These are phyloP conservation scores for Moesziomyces parantarcticus DNA, from an alignment of 1,284 basidiomycete species.

Conservation along the genomic window DNA sequence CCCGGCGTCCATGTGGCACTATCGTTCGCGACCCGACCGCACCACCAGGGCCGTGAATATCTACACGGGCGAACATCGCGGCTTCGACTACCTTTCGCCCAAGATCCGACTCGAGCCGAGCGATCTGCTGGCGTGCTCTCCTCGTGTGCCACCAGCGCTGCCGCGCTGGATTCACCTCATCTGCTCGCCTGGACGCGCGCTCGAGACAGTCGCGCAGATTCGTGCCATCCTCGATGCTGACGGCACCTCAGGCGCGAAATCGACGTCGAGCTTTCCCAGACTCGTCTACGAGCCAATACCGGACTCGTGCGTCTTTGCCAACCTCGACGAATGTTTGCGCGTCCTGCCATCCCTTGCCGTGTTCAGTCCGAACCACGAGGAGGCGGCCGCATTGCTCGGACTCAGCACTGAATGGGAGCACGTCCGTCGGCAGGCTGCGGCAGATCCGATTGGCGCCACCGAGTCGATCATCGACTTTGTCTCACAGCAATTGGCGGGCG, in stretches of 20 bases:
- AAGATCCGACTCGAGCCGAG: slow-evolving; percentile 77
- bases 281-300: slow-evolving; percentile 88
- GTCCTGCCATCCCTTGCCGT: slow-evolving; percentile 76
- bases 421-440: background rate
- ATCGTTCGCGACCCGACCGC: slow-evolving; percentile 74
- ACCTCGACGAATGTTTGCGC: slow-evolving; percentile 76
- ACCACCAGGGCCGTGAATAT: slow-evolving; percentile 81
- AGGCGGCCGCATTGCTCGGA: slow-evolving; percentile 68
- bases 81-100: slow-evolving; percentile 84
- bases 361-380: slow-evolving; percentile 72
- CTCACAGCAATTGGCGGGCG: slow-evolving; percentile 14
- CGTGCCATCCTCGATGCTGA: slow-evolving; percentile 67
- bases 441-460: background rate
- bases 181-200: slow-evolving; percentile 81
- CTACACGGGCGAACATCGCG: slow-evolving; percentile 78
- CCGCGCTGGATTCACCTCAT: slow-evolving; percentile 83
- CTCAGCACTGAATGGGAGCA: slow-evolving; percentile 25
- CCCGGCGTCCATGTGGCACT: slow-evolving; percentile 76
- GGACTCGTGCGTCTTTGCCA: slow-evolving; percentile 71
- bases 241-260: slow-evolving; percentile 71
- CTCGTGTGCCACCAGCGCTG: slow-evolving; percentile 70
- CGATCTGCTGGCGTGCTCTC: slow-evolving; percentile 72
- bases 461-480: slow-evolving; percentile 24
- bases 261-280: slow-evolving; percentile 69
- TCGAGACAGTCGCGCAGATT: slow-evolving; percentile 76